These are phyloP conservation scores for Xylaria sp. DNA, from an alignment of 2,329 filamentous ascomycete genomes.

Conservation along the genomic window DNA sequence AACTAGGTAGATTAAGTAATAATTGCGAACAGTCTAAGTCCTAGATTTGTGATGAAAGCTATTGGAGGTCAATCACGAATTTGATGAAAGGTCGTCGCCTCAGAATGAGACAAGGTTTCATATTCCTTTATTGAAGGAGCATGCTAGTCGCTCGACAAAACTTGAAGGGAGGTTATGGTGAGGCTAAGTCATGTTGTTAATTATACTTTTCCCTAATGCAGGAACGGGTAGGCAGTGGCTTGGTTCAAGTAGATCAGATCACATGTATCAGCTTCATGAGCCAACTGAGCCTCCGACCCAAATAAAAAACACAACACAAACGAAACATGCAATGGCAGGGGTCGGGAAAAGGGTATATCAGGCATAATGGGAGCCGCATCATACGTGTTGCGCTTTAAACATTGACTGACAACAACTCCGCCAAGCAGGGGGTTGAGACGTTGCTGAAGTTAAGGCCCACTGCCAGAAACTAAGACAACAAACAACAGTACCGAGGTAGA, in stretches of 20 bases:
- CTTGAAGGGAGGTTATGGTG: not conserved
- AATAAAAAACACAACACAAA: not conserved
- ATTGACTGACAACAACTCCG: not conserved
- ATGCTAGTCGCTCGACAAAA: not conserved
- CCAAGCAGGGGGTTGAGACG: constrained; percentile 22
- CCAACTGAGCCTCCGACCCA: constrained; percentile 1
- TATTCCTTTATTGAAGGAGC: constrained; percentile 10
- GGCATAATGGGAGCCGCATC: constrained; percentile 3
- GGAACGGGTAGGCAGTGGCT: constrained; percentile 3
- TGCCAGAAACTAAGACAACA: constrained; percentile 6
- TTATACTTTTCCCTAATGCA: constrained; percentile 1
- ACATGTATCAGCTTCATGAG: not conserved
- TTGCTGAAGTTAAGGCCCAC: constrained; percentile 22
- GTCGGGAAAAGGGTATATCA: not conserved
- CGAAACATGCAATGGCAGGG: constrained; percentile 7
- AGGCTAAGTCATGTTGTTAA: constrained; percentile 5
- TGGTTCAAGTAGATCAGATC: constrained; percentile 6
- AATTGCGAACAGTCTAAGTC: not conserved
- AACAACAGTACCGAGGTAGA: not conserved
- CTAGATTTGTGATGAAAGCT: not conserved
- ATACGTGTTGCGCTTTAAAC: not conserved
- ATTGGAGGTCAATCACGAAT: not conserved
- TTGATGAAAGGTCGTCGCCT: not conserved
- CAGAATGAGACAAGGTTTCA: not conserved
- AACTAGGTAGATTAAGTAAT: not conserved